A percentile compares a stretch with the other conserved stretches of the same genome.
phyloP scores from a whole-genome alignment of 2,329 filamentous ascomycete species.

The Colletotrichum tamarilloi region DNA sequence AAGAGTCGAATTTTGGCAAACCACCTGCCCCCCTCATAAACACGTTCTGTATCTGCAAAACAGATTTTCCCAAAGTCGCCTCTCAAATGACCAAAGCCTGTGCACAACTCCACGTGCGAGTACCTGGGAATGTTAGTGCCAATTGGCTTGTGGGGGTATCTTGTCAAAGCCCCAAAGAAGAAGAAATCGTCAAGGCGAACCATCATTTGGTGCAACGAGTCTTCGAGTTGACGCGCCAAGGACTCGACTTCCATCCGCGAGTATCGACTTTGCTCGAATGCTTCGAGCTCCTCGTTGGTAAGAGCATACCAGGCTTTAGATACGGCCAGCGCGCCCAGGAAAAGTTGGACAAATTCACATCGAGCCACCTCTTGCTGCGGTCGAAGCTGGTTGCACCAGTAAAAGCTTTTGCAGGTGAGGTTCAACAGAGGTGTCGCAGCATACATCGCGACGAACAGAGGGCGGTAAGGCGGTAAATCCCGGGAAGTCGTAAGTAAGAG shows the following conservation, averaged over 20 bases:
- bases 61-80: background rate
- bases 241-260: background rate
- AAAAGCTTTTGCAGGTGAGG: background rate
- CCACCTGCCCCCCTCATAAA: too few species aligned
- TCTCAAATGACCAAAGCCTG: background rate
- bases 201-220: background rate
- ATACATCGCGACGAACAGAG: background rate
- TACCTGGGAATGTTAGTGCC: too few species aligned
- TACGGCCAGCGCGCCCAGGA: background rate
- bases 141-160: background rate
- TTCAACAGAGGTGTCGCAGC: background rate
- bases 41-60: background rate
- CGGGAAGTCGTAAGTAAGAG: too few species aligned
- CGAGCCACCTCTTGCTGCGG: background rate
- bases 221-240: background rate
- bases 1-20: background rate
- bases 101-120: background rate
- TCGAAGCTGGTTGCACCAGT: background rate
- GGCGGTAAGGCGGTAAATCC: background rate
- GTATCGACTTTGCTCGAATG: background rate
- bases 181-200: constrained; percentile 13
- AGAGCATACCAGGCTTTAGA: background rate
- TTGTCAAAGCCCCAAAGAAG: constrained; percentile 22
- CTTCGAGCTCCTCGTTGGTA: background rate
- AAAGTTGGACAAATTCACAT: background rate